Percentiles rank a stretch among this genome's conserved stretches.
Conservation (phyloP, 2,329 filamentous ascomycete genomes). For the Colletotrichum spaethianum region DNA sequence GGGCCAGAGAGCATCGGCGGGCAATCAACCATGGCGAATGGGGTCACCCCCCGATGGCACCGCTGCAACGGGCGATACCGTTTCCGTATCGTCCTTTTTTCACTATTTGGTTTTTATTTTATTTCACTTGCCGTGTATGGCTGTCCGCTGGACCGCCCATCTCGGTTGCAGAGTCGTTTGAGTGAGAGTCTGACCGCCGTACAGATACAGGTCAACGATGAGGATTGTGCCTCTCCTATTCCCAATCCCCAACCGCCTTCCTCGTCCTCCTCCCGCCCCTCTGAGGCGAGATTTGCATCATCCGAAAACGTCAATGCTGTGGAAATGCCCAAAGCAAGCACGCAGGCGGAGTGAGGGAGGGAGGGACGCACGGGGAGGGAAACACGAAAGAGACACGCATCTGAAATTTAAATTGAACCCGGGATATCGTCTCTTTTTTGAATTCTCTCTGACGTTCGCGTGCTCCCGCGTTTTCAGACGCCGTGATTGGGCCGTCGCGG, state of each 20-base stretch:
- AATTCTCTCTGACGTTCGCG: constrained; percentile 15
- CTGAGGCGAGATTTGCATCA: constrained; percentile 19
- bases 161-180: not conserved
- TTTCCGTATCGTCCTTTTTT: too few species aligned
- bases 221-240: not conserved
- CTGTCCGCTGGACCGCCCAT: not conserved
- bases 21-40: not conserved
- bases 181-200: not conserved
- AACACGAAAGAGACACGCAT: constrained; percentile 12
- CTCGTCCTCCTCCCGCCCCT: not conserved
- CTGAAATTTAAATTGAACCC: not conserved
- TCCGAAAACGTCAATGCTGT: not conserved
- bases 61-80: not conserved
- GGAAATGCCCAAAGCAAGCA: not conserved
- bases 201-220: not conserved
- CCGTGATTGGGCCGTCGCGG: constrained; percentile 15
- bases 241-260: too few species aligned
- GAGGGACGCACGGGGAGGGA: too few species aligned
- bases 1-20: not conserved
- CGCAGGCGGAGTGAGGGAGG: too few species aligned
- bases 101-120: not conserved
- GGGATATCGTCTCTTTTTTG: not conserved
- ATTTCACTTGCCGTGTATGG: not conserved
- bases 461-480: not conserved
- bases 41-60: not conserved